phyloP scores from a whole-genome alignment of 108 stramenopile genomes.

The Pseudonitzschia multiseries region DNA sequence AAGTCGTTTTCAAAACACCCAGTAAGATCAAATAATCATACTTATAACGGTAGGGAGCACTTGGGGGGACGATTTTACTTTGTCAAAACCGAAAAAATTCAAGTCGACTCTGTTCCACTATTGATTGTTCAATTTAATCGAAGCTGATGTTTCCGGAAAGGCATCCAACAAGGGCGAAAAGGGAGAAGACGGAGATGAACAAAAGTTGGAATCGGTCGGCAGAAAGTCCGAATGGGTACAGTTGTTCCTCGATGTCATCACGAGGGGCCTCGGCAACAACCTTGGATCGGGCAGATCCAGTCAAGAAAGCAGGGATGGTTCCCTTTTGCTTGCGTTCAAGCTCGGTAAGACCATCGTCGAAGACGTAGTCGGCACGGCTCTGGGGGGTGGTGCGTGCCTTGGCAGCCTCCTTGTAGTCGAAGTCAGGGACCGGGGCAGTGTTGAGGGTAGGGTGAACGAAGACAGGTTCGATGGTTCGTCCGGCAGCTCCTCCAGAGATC shows the following conservation, averaged over 20 bases:
- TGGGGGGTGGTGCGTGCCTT: constrained; percentile 32
- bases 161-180: constrained; percentile 52
- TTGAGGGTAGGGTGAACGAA: constrained; percentile 37
- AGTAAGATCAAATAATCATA: neutral
- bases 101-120: neutral
- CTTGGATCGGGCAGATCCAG: constrained; percentile 54
- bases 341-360: constrained; percentile 60
- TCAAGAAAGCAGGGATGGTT: constrained; percentile 48
- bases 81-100: neutral
- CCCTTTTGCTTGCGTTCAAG: constrained; percentile 57
- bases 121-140: constrained; percentile 15
- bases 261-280: constrained; percentile 41
- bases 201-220: constrained; percentile 54
- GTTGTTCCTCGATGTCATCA: constrained; percentile 41
- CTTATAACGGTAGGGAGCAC: neutral
- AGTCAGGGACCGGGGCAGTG: constrained; percentile 31
- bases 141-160: constrained; percentile 39
- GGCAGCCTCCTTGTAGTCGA: constrained; percentile 47
- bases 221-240: constrained; percentile 38
- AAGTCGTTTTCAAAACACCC: neutral
- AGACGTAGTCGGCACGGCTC: constrained; percentile 27
- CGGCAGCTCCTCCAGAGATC: constrained; percentile 37
- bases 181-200: constrained; percentile 49
- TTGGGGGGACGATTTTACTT: neutral
- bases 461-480: constrained; percentile 27